Evolutionary conservation across 1,139 yeast genomes (phyloP), one percentile per base, ranked within the genome.

Genomic region (Saccharomyces hybrid): DNA sequence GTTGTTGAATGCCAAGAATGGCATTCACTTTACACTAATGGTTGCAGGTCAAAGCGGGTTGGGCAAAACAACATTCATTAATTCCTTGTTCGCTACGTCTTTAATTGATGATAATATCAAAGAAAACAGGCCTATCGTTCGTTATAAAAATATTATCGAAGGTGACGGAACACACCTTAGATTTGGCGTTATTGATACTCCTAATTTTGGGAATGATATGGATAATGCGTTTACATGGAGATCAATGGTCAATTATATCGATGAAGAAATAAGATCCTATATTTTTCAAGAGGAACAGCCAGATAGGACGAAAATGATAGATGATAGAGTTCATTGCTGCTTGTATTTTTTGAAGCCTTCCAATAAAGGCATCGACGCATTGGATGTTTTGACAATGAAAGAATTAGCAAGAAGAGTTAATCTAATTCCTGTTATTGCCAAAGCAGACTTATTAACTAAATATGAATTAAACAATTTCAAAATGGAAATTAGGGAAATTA

Each of bases 211-310:
- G 57, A 88, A 86, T 63, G 80, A 76, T 61, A 75, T 86, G 64
- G 82, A 82, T 63, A 84, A 83, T 63, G 71, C 73, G 34, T 75
- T 74, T 56, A 73, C 81, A 2, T 84, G 89, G 87, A 73, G 74
- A 1, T 83, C 88, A 0, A 66, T 83, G 25, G 74, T 77, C 32
- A 76, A 80, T 53, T 83, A 75, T 63, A 77, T 86, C 56, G 89
- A 84, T 55, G 79, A 79, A 49, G 87, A 84, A 67, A 81, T 82
- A 62, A 74, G 80, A 60, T 66, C 73, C 29, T 80, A 77, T 64
- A 78, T 83, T 71, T 79, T 79, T 59, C 87, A 82, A 67, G 87
- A 83, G 58, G 86, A 80, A 61, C 96, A 88, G 70, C 96, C 96
- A 0, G 70, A 76, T 55, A 75, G 97, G 50, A 46, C 62, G 0